These are phyloP conservation scores for Haplosporangium gracile DNA, from an alignment of 192 early-diverging fungal genomes.

Conservation along the genomic window DNA sequence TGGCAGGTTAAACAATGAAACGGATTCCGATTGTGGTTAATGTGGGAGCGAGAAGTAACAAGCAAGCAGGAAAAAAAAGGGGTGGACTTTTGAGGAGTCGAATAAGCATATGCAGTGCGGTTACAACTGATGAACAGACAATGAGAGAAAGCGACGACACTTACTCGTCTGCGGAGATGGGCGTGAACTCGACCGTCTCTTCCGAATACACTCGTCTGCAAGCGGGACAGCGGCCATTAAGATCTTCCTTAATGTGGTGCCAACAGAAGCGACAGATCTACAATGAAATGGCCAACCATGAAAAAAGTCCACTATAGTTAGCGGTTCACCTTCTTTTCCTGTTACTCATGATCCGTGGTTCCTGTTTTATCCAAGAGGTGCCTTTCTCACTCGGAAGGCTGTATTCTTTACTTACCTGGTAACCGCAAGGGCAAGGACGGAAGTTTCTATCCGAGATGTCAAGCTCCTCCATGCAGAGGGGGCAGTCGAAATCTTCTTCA, in stretches of 20 bases:
- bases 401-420: slow-evolving; percentile 78
- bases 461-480: slow-evolving; percentile 98
- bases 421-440: slow-evolving; percentile 97
- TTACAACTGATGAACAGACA: slow-evolving; percentile 7
- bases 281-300: not conserved
- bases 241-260: slow-evolving; percentile 96
- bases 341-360: not conserved
- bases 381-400: not conserved
- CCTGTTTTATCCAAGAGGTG: not conserved
- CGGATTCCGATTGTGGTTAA: not conserved
- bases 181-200: slow-evolving; percentile 88
- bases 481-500: slow-evolving; percentile 96
- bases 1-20: not conserved
- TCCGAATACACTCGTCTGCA: slow-evolving; percentile 93
- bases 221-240: slow-evolving; percentile 95
- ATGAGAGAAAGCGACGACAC: slow-evolving; percentile 27
- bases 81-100: not conserved
- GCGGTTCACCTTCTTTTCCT: not conserved
- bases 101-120: not conserved
- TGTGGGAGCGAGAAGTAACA: not conserved
- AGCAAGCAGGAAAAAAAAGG: slow-evolving; percentile 28
- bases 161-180: slow-evolving; percentile 93
- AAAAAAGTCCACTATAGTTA: not conserved
- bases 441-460: slow-evolving; percentile 97
- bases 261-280: slow-evolving; percentile 99